Evolutionary conservation across 2,329 filamentous ascomycete genomes (phyloP).

Genomic region (Cladophialophora yegresii): DNA sequence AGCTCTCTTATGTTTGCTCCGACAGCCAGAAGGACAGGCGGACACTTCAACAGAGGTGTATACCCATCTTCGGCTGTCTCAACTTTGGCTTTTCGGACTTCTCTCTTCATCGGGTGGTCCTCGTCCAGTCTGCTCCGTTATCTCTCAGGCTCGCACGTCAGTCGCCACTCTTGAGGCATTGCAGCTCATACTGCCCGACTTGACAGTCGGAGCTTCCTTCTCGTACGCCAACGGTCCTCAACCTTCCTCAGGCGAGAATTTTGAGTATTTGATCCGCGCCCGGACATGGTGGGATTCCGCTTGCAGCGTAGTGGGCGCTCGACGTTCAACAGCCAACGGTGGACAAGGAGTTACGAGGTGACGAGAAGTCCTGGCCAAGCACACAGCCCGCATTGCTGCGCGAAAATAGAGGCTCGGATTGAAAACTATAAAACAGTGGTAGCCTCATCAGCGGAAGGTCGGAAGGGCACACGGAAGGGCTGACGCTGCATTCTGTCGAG

Average conservation of each 20-base stretch:
- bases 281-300: background rate
- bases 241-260: background rate
- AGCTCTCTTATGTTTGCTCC: constrained; percentile 28
- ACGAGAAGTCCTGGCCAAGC: background rate
- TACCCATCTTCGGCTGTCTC: constrained; percentile 30
- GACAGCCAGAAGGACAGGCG: constrained; percentile 24
- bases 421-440: constrained; percentile 29
- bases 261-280: background rate
- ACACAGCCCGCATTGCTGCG: constrained; percentile 22
- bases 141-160: background rate
- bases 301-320: background rate
- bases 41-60: background rate
- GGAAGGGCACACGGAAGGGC: constrained; percentile 24
- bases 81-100: constrained; percentile 36
- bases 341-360: background rate
- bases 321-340: background rate
- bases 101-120: constrained; percentile 28
- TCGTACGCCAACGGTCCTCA: background rate
- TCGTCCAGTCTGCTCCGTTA: constrained; percentile 3
- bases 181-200: background rate
- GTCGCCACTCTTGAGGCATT: background rate
- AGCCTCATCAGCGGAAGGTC: constrained; percentile 18
- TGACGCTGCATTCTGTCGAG: constrained; percentile 21
- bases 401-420: constrained; percentile 30
- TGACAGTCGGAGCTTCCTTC: background rate